Conservation (phyloP, 2,329 filamentous ascomycete genomes). For the Fusarium temperatum region DNA sequence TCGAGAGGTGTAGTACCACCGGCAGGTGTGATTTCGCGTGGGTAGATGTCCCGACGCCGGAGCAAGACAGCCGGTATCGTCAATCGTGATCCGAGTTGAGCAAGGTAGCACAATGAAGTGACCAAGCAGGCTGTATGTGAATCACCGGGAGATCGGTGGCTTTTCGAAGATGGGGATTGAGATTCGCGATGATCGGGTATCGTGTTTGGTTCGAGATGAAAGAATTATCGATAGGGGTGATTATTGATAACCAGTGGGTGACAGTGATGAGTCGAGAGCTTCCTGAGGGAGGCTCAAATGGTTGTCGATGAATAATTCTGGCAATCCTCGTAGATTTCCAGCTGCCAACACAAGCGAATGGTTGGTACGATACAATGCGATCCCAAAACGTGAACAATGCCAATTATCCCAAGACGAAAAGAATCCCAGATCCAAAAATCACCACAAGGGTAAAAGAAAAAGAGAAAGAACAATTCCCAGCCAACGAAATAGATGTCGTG, state of each 20-base stretch:
- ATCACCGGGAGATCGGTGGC: neutral
- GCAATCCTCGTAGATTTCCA: constrained; percentile 14
- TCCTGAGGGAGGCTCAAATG: constrained; percentile 14
- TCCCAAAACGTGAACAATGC: constrained; percentile 20
- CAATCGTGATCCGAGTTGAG: constrained; percentile 27
- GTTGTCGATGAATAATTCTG: constrained; percentile 13
- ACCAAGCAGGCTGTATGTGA: constrained; percentile 3
- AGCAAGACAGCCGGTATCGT: constrained; percentile 26
- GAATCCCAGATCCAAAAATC: constrained; percentile 29
- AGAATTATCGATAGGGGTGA: neutral
- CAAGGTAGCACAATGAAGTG: constrained; percentile 35
- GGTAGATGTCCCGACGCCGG: constrained; percentile 15
- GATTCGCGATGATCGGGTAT: neutral
- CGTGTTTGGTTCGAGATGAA: neutral
- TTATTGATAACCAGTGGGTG: neutral
- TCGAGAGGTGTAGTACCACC: constrained; percentile 24
- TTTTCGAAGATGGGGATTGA: neutral
- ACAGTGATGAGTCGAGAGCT: constrained; percentile 17
- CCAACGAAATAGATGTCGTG: constrained; percentile 19
- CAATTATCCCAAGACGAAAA: constrained; percentile 33
- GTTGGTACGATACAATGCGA: neutral
- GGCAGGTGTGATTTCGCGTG: constrained; percentile 11
- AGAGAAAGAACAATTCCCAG: constrained; percentile 12
- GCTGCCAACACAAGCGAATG: constrained; percentile 15
- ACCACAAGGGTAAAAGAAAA: constrained; percentile 7